These are phyloP conservation scores for Orbilia oligospora DNA, from an alignment of 2,329 filamentous ascomycete genomes.

Conservation along the genomic window DNA sequence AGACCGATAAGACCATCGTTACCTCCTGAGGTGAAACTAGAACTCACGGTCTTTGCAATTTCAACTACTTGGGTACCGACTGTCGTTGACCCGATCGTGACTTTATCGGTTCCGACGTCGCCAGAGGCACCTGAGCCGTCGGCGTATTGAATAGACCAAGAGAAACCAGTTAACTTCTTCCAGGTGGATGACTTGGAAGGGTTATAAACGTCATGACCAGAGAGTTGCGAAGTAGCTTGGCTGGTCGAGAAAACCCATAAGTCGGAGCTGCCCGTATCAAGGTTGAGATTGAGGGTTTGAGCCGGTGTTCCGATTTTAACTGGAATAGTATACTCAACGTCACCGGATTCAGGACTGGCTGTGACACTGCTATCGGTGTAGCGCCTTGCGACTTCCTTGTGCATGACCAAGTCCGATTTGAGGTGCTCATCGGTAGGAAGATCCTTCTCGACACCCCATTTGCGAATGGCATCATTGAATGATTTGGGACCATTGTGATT, in stretches of 20 bases:
- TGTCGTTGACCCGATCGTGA: conserved; percentile 66
- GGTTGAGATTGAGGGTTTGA: conserved; percentile 72
- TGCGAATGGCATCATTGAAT: conserved; percentile 33
- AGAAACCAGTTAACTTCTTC: conserved; percentile 64
- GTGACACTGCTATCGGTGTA: conserved; percentile 20
- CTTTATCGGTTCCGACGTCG: conserved; percentile 66
- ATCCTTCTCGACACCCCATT: conserved; percentile 43
- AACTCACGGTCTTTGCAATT: conserved; percentile 65
- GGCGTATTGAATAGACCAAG: conserved; percentile 66
- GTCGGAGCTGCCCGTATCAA: conserved; percentile 51
- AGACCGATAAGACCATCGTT: conserved; percentile 80
- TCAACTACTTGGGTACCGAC: conserved; percentile 66
- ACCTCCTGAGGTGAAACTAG: conserved; percentile 73
- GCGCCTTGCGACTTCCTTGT: conserved; percentile 32
- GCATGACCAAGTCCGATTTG: conserved; percentile 21
- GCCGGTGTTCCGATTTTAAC: conserved; percentile 77
- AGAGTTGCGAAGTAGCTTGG: conserved; percentile 63
- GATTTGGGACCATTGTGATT: conserved; percentile 43
- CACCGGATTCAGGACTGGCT: conserved; percentile 7
- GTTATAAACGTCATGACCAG: conserved; percentile 67
- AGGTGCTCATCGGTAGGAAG: conserved; percentile 20
- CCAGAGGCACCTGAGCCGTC: conserved; percentile 67
- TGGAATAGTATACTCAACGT: conserved; percentile 64
- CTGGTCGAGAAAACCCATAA: conserved; percentile 66
- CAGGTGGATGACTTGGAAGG: conserved; percentile 67